Evolutionary conservation across 257 asterid species (phyloP), one percentile per base, ranked within the genome.

Genomic region (Buddleja alternifolia): DNA sequence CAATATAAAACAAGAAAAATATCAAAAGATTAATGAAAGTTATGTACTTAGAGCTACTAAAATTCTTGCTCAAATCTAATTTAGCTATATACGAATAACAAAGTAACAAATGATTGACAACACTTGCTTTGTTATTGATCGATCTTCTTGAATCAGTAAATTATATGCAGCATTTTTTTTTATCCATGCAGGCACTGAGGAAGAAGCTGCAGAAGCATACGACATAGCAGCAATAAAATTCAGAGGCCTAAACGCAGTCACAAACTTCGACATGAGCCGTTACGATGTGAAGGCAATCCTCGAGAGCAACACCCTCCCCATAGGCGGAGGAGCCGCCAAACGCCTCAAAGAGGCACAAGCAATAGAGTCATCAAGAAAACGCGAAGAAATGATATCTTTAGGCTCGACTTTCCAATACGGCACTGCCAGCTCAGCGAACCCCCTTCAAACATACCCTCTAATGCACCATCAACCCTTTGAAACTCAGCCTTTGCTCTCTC

Each of bases 201-300:
- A 89, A 53, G 98, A 92, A 84, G 98, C 98, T 0, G 98, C 98
- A 1, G 98, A 92, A 67, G 98, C 98, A 5, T 92, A 92, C 58
- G 98, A 92, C 75, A 78, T 92, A 0, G 98, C 98, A 2, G 97
- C 97, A 6, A 85, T 91, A 61, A 91, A 91, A 58, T 91, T 91
- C 85, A 66, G 97, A 34, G 97, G 97, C 3, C 90, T 90, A 0
- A 90, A 65, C 37, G 98, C 98, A 0, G 97, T 92, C 0, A 92
- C 97, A 1, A 92, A 92, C 68, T 92, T 92, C 32, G 98, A 92
- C 75, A 92, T 92, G 88, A 86, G 67, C 74, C 98, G 98, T 0
- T 93, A 93, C 59, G 98, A 93, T 4, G 98, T 90, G 7, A 93
- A 90, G 62, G 82, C 93, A 8, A 93, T 93, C 10, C 90, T 90